Evolutionary conservation across 129 eudicot genomes (phyloP), one percentile per base, ranked within the genome.

Genomic region (Tagetes patula): DNA sequence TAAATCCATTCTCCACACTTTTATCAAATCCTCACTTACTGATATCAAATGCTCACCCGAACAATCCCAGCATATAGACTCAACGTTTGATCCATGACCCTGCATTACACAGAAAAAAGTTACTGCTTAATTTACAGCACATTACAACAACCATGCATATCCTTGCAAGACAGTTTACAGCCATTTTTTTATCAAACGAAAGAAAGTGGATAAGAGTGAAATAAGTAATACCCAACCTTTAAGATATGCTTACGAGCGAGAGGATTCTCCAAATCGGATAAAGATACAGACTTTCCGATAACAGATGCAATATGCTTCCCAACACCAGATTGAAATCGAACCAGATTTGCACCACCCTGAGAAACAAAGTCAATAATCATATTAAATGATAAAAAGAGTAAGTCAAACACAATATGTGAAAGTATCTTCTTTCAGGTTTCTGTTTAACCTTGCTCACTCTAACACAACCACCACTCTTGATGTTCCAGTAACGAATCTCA

Each of bases 401-500:
- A 34, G 33, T 36, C 31, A n/a, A 58, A 36, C 75, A 39, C 7
- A n/a, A 10, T 9, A 40, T 55, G 8, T 67, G 11, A 43, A 13
- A 43, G 11, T 37, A 40, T 12, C 3, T 13, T 47, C 6, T 53
- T 14, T 36, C 10, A 36, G 11, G 45, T 10, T 13, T 31, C 27
- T 53, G 53, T 64, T 47, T 41, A 76, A 89, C 96, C 96, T 82
- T 82, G 12, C 65, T 56, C 8, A 82, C 84, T 76, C 82, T 75
- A 50, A 77, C 59, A 84, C 91, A 89, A 40, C 80, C 82, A 40
- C 80, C 83, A 52, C 74, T 69, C 50, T 76, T 82, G 4, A 89
- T 69, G 70, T 66, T 81, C 96, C 96, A 89, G 69, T 77, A 89
- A 39, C 96, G 87, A 71, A 89, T 86, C 77, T 82, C 89, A 67